A percentile compares a stretch with the other conserved stretches of the same genome.
These are phyloP conservation scores for Blastocystis sp. DNA, from an alignment of 352 stramenopile genomes.

Conservation along the genomic window DNA sequence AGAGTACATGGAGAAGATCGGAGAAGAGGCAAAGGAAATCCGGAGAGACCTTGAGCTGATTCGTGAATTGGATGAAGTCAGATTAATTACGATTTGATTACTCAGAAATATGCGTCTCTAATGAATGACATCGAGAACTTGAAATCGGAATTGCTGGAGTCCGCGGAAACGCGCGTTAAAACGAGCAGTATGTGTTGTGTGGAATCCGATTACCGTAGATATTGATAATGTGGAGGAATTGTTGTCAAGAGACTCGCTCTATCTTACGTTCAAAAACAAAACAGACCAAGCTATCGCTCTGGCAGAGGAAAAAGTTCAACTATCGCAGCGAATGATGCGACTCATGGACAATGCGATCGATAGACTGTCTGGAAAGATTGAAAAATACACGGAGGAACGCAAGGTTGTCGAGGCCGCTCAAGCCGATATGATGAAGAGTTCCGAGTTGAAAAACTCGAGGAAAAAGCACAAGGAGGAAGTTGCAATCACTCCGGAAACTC, in stretches of 20 bases:
- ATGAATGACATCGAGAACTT: constrained; percentile 35
- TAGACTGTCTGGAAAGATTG: constrained; percentile 6
- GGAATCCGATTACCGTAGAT: background rate
- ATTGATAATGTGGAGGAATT: constrained; percentile 53
- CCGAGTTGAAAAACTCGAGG: constrained; percentile 9
- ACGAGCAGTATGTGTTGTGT: background rate
- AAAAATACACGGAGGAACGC: constrained; percentile 24
- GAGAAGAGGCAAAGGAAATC: constrained; percentile 50
- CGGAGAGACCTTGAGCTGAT: constrained; percentile 39
- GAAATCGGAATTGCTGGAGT: constrained; percentile 41
- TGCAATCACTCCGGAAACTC: background rate
- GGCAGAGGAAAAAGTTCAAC: constrained; percentile 50
- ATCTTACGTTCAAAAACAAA: constrained; percentile 37
- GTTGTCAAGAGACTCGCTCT: constrained; percentile 2
- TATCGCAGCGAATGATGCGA: constrained; percentile 40
- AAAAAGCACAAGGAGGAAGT: constrained; percentile 54
- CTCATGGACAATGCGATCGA: constrained; percentile 49
- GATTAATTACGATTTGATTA: background rate
- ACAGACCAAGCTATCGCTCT: constrained; percentile 35
- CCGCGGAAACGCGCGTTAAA: constrained; percentile 5
- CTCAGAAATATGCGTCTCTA: constrained; percentile 45
- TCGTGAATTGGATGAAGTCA: constrained; percentile 39
- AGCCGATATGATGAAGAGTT: constrained; percentile 30
- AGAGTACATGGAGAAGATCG: constrained; percentile 55
- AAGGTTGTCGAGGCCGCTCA: constrained; percentile 40